Evolutionary conservation across 1,139 yeast species (phyloP).

Genomic region (Candida sp.): DNA sequence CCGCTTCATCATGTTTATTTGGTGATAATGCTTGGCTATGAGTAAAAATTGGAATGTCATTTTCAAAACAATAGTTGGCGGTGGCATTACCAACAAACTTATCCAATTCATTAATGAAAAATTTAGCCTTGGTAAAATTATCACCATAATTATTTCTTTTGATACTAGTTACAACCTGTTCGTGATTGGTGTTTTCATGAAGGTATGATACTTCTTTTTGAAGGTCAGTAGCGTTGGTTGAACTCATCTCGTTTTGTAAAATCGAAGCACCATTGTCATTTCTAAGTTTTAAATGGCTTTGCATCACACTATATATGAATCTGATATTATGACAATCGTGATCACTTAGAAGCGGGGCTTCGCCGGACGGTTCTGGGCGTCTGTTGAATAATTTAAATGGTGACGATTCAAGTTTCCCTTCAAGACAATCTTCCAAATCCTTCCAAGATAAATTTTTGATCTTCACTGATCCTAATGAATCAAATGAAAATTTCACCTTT

Average conservation of each 20-base stretch:
- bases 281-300: constrained; percentile 29
- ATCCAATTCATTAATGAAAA: constrained; percentile 25
- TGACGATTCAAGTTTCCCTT: constrained; percentile 23
- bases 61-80: constrained; percentile 18
- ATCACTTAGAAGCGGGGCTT: constrained; percentile 11
- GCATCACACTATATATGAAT: constrained; percentile 27
- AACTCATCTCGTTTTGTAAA: constrained; percentile 2
- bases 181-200: constrained; percentile 5
- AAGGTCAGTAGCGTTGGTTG: constrained; percentile 6
- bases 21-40: constrained; percentile 16
- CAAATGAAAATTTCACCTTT: constrained; percentile 26
- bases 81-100: constrained; percentile 23
- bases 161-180: constrained; percentile 8
- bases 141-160: neutral
- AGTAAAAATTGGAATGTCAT: constrained; percentile 26
- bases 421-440: constrained; percentile 24
- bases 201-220: constrained; percentile 7
- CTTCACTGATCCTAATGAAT: constrained; percentile 18
- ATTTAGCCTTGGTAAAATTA: constrained; percentile 11
- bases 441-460: constrained; percentile 19
- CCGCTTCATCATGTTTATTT: constrained; percentile 13
- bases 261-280: constrained; percentile 28
- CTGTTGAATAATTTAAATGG: constrained; percentile 28
- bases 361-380: neutral
- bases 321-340: constrained; percentile 33